A percentile compares a stretch with the other conserved stretches of the same genome.
phyloP scores from a whole-genome alignment of 306 rosid species.

The Glycine soja region DNA sequence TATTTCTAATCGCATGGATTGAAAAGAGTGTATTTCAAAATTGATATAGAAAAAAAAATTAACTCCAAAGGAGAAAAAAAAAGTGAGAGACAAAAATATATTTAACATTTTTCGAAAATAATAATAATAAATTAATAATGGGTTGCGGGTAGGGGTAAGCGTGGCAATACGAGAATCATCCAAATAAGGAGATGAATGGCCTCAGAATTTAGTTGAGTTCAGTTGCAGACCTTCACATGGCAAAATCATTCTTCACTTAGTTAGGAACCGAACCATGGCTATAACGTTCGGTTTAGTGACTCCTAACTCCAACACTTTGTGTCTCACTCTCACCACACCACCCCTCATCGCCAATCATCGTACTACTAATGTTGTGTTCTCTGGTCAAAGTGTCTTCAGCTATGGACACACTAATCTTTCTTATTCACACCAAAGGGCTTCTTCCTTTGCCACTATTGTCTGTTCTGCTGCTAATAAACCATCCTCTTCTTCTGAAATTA shows the following conservation, averaged over 20 bases:
- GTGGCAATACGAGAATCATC: slow-evolving; percentile 70
- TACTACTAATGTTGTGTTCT: slow-evolving; percentile 32
- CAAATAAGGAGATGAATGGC: slow-evolving; percentile 44
- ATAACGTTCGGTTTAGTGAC: slow-evolving; percentile 41
- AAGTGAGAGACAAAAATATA: too few species aligned
- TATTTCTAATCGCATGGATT: too few species aligned
- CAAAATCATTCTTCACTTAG: not conserved
- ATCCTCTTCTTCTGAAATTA: slow-evolving; percentile 67
- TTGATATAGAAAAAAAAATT: too few species aligned
- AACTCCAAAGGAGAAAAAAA: too few species aligned
- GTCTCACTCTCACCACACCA: slow-evolving; percentile 46
- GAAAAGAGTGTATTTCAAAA: too few species aligned
- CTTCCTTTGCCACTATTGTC: slow-evolving; percentile 49
- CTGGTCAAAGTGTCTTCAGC: not conserved
- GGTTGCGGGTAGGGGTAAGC: slow-evolving; percentile 37
- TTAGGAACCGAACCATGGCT: slow-evolving; percentile 47
- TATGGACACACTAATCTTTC: slow-evolving; percentile 25
- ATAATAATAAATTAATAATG: not conserved
- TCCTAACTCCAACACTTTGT: slow-evolving; percentile 40
- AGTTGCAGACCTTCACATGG: not conserved
- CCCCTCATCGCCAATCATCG: slow-evolving; percentile 26
- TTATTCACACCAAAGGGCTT: slow-evolving; percentile 33
- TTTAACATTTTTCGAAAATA: too few species aligned
- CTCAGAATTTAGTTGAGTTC: slow-evolving; percentile 26
- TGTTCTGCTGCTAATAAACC: slow-evolving; percentile 83